A percentile compares a stretch with the other conserved stretches of the same genome.
Conservation (phyloP, 2,329 filamentous ascomycete species). For the Helminthosporium solani region DNA sequence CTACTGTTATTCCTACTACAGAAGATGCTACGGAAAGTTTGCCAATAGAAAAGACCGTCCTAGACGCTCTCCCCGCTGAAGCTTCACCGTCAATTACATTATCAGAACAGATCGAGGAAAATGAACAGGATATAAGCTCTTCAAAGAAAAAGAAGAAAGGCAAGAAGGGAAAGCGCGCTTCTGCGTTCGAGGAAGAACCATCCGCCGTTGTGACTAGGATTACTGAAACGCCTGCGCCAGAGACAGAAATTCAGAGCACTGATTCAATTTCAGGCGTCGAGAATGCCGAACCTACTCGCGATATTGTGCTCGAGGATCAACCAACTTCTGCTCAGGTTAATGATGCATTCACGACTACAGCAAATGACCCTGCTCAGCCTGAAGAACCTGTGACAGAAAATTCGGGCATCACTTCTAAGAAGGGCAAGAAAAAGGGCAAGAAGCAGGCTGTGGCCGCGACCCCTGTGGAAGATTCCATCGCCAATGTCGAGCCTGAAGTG, state of each 20-base stretch:
- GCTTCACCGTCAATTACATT: neutral
- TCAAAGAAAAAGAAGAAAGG: constrained; percentile 28
- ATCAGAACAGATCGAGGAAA: constrained; percentile 4
- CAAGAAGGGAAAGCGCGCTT: constrained; percentile 25
- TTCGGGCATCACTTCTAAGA: constrained; percentile 11
- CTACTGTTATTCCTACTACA: neutral
- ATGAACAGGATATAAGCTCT: constrained; percentile 6
- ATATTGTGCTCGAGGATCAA: constrained; percentile 6
- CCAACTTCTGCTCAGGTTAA: constrained; percentile 1
- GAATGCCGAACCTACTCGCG: neutral
- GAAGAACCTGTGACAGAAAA: constrained; percentile 10
- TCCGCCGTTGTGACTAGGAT: constrained; percentile 2
- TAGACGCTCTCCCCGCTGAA: constrained; percentile 6
- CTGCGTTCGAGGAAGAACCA: constrained; percentile 16
- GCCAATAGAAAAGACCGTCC: neutral
- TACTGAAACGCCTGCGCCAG: neutral
- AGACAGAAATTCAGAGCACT: neutral
- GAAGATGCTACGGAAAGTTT: neutral
- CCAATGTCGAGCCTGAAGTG: neutral
- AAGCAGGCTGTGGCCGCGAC: constrained; percentile 2
- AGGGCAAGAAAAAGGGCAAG: constrained; percentile 23
- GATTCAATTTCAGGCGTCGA: neutral
- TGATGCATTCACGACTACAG: neutral
- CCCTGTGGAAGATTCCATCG: constrained; percentile 13
- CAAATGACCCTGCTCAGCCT: neutral